These are phyloP conservation scores for Podospora conica DNA, from an alignment of 495 filamentous ascomycete genomes.

Conservation along the genomic window DNA sequence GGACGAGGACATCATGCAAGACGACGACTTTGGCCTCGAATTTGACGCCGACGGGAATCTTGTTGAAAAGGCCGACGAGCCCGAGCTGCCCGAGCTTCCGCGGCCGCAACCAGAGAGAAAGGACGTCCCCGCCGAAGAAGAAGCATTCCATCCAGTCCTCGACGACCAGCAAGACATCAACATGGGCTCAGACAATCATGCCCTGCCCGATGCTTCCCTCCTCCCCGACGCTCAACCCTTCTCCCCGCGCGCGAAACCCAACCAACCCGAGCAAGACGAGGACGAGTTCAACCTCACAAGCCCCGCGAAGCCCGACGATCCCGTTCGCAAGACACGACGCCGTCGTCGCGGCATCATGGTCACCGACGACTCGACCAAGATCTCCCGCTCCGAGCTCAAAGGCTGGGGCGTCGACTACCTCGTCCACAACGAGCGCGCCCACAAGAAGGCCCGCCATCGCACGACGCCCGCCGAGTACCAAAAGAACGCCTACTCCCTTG, in stretches of 20 bases:
- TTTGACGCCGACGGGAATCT: constrained; percentile 40
- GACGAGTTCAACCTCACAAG: constrained; percentile 8
- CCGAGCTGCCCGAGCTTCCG: constrained; percentile 33
- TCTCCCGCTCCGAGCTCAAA: constrained; percentile 51
- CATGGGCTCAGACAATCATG: constrained; percentile 11
- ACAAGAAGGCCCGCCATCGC: constrained; percentile 1
- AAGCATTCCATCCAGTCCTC: constrained; percentile 1
- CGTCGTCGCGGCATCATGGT: constrained; percentile 22
- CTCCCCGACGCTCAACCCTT: constrained; percentile 4
- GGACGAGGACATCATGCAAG: constrained; percentile 23
- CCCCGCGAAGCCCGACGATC: constrained; percentile 16
- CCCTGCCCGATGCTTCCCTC: constrained; percentile 4
- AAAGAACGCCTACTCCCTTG: constrained; percentile 37
- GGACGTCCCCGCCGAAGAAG: neutral
- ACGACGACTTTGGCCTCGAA: constrained; percentile 35
- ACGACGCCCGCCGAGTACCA: constrained; percentile 32
- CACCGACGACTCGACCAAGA: constrained; percentile 39
- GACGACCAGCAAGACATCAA: constrained; percentile 20
- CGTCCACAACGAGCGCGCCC: constrained; percentile 43
- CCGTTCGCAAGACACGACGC: constrained; percentile 23
- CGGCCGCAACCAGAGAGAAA: constrained; percentile 1
- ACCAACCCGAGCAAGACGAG: constrained; percentile 8
- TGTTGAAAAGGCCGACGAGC: constrained; percentile 24
- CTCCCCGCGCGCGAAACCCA: neutral
- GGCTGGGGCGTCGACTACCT: constrained; percentile 57